These are phyloP conservation scores for Friedmanniomyces endolithicus DNA, from an alignment of 495 filamentous ascomycete genomes.

Conservation along the genomic window DNA sequence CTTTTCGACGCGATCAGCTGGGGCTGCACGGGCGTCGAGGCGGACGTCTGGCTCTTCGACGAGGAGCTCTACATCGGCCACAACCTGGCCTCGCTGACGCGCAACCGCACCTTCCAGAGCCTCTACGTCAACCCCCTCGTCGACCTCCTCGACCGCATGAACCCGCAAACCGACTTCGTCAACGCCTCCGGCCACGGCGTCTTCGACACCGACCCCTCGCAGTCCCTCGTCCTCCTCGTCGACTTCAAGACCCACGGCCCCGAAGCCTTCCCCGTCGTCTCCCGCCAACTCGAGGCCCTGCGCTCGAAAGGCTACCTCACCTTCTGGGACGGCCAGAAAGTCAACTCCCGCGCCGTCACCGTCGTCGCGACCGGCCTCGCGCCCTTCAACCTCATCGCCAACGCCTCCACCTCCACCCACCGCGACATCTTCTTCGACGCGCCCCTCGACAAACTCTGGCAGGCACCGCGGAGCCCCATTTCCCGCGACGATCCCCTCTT, in stretches of 20 bases:
- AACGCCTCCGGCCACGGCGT: conserved; percentile 21
- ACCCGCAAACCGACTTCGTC: conserved; percentile 15
- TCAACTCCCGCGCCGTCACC: conserved; percentile 38
- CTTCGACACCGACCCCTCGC: conserved; percentile 23
- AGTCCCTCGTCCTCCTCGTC: conserved; percentile 28
- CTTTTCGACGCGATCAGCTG: conserved; percentile 54
- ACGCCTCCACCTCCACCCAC: conserved; percentile 38
- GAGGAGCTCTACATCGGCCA: conserved; percentile 44
- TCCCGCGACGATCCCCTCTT: neutral
- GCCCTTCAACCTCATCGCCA: conserved; percentile 47
- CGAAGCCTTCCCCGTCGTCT: conserved; percentile 21
- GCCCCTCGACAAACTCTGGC: conserved; percentile 27
- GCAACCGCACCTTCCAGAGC: conserved; percentile 24
- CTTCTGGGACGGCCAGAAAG: conserved; percentile 32
- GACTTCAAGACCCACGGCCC: conserved; percentile 30
- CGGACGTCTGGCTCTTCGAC: conserved; percentile 76
- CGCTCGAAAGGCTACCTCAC: conserved; percentile 31
- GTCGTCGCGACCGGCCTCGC: conserved; percentile 71
- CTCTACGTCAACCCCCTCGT: conserved; percentile 30
- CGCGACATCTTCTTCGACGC: conserved; percentile 60
- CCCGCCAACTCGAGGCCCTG: conserved; percentile 21
- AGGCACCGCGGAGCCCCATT: neutral
- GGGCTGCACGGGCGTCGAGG: conserved; percentile 64
- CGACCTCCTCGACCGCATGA: conserved; percentile 24
- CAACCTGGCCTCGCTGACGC: conserved; percentile 21